Evolutionary conservation across 2,329 filamentous ascomycete genomes (phyloP).

Genomic region (Sporothrix pallida): DNA sequence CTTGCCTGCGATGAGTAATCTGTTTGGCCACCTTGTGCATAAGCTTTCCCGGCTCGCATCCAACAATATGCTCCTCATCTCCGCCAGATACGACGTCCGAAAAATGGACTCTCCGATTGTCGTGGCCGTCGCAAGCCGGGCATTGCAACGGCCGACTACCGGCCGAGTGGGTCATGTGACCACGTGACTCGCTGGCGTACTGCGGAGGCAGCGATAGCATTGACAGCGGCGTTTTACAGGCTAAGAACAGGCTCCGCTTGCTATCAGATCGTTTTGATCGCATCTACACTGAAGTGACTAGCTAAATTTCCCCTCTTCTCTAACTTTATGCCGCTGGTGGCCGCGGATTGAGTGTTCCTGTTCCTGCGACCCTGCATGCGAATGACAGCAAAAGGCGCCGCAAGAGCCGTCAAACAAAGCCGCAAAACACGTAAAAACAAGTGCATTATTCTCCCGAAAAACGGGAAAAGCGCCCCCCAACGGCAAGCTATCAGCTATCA

Average conservation of each 20-base stretch:
- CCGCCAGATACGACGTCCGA: background rate
- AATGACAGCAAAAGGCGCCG: background rate
- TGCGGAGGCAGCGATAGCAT: constrained; percentile 11
- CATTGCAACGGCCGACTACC: constrained; percentile 6
- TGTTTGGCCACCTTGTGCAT: too few species aligned
- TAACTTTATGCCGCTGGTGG: constrained; percentile 12
- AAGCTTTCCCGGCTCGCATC: too few species aligned
- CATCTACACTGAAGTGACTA: background rate
- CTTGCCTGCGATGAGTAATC: too few species aligned
- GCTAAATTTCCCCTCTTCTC: background rate
- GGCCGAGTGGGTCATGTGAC: background rate
- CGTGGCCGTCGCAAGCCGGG: constrained; percentile 17
- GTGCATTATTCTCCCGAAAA: background rate
- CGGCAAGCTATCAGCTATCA: constrained; percentile 26
- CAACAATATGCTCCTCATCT: background rate
- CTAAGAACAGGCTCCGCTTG: background rate
- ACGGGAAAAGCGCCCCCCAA: background rate
- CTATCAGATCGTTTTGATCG: constrained; percentile 24
- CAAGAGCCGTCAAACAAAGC: background rate
- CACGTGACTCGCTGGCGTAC: background rate
- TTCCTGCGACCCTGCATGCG: background rate
- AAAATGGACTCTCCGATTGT: background rate
- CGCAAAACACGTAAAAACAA: background rate
- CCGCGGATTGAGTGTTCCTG: background rate
- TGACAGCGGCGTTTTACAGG: background rate